phyloP scores from a whole-genome alignment of 2,329 filamentous ascomycete species.

The Cercospora beticola region DNA sequence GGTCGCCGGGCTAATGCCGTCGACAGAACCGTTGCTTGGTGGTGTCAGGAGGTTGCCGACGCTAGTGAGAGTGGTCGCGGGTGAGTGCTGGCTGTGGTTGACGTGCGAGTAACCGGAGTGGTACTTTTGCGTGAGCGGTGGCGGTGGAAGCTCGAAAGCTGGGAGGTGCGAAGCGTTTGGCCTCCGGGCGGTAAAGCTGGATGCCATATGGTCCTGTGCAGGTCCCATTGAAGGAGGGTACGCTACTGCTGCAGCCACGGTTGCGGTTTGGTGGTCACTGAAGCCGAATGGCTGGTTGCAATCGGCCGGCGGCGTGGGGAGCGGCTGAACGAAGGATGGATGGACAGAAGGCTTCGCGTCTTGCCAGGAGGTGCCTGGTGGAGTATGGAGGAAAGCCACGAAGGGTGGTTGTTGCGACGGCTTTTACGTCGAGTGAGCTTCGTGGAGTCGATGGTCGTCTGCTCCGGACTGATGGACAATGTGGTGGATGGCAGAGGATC shows the following conservation, averaged over 20 bases:
- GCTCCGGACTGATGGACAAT: conserved; percentile 25
- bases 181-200: conserved; percentile 69
- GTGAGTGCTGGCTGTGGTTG: conserved; percentile 48
- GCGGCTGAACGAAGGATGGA: conserved; percentile 29
- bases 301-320: conserved; percentile 36
- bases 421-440: conserved; percentile 17
- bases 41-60: conserved; percentile 64
- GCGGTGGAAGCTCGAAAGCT: conserved; percentile 67
- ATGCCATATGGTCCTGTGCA: conserved; percentile 60
- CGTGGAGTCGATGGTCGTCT: neutral
- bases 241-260: conserved; percentile 63
- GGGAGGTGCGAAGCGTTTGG: conserved; percentile 68
- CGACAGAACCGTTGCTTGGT: conserved; percentile 58
- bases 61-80: conserved; percentile 47
- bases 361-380: conserved; percentile 33
- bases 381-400: conserved; percentile 36
- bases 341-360: conserved; percentile 29
- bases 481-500: conserved; percentile 32
- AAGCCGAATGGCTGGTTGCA: conserved; percentile 32
- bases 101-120: conserved; percentile 36
- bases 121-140: conserved; percentile 55
- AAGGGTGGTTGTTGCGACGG: conserved; percentile 30
- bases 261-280: conserved; percentile 47
- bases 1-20: conserved; percentile 63
- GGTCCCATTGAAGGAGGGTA: conserved; percentile 63